Base-by-base conservation (phyloP, 192 early-diverging fungal genomes). In the Geosiphon pyriformis region DNA sequence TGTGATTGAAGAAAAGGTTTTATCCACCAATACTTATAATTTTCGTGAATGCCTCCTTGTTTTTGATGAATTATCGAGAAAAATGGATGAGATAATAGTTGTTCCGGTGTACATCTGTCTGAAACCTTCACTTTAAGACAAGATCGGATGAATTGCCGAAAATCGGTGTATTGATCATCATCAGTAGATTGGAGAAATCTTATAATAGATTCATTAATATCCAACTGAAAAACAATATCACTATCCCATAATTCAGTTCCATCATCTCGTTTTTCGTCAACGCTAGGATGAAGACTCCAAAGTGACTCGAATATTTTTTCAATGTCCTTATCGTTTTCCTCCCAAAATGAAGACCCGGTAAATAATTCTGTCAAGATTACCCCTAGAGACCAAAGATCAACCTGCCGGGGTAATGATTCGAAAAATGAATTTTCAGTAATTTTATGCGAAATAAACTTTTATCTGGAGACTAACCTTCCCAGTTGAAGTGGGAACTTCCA, bases 321-420 rank as follows among this genome's bases (percentile, higher is more conserved):
- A 59, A 83, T 42, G 37, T 84, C 81, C 25, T 76, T 65, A 22
- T 75, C 68, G 33, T 73, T 69, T 53, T 59, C 69, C 37, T 73
- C 70, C 85, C 85, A 86, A 50, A 86, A 86, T 26, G 78, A 72
- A 29, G 74, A 66, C 34, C 80, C 71, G 0, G 78, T 74, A 60
- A 57, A 77, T 53, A 80, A 70, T 66, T 85, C 83, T 12, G 74
- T 63, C 18, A 84, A 61, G 33, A 87, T 76, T 23, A 87, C 66
- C 0, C 81, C 86, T 3, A 85, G 22, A 0, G 81, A 74, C 86
- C 86, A 87, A 12, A 81, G 33, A 65, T 86, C 84, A 18, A 71
- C 74, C 80, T 82, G n/a, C n/a, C n/a, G n/a, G n/a, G n/a, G n/a
- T n/a, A n/a, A n/a, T n/a, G n/a, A n/a, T n/a, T n/a, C n/a, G n/a